Evolutionary conservation across 2,329 filamentous ascomycete species (phyloP).

Genomic region (Diaporthe citri): DNA sequence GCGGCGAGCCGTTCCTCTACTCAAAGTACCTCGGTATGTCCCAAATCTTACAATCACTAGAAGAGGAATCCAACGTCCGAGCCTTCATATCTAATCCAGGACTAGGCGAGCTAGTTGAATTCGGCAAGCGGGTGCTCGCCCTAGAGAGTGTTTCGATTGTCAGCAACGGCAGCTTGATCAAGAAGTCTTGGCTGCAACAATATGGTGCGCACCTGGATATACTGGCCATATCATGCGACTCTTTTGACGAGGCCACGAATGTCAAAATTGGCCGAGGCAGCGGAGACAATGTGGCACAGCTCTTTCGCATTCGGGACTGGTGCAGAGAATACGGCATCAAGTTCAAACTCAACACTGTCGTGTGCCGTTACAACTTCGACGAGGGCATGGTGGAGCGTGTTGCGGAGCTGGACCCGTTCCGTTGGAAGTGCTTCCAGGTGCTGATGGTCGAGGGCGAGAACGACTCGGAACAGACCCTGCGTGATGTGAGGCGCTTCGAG

Average conservation of each 20-base stretch:
- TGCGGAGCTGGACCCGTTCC: slow-evolving; percentile 57
- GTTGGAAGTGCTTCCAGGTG: slow-evolving; percentile 69
- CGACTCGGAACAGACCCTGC: slow-evolving; percentile 55
- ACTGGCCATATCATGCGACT: slow-evolving; percentile 68
- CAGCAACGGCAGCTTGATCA: slow-evolving; percentile 64
- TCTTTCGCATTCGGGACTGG: slow-evolving; percentile 58
- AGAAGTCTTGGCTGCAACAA: slow-evolving; percentile 55
- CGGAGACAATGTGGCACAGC: slow-evolving; percentile 59
- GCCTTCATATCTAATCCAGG: background rate
- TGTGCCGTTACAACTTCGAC: slow-evolving; percentile 60
- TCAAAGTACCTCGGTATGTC: slow-evolving; percentile 47
- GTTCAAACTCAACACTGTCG: slow-evolving; percentile 71
- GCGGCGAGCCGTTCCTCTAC: slow-evolving; percentile 55
- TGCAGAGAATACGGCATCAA: slow-evolving; percentile 61
- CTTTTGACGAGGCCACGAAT: slow-evolving; percentile 64
- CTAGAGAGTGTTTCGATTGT: slow-evolving; percentile 67
- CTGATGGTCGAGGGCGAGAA: slow-evolving; percentile 67
- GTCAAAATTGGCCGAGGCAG: slow-evolving; percentile 62
- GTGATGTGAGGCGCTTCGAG: slow-evolving; percentile 57
- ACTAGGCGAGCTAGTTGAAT: slow-evolving; percentile 53
- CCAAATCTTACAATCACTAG: background rate
- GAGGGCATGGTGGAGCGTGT: slow-evolving; percentile 62
- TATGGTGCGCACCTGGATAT: slow-evolving; percentile 63
- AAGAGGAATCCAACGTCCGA: no score
- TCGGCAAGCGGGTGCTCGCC: slow-evolving; percentile 60